Conservation (phyloP, 495 filamentous ascomycete genomes). For the Podospora pseudocomata region DNA sequence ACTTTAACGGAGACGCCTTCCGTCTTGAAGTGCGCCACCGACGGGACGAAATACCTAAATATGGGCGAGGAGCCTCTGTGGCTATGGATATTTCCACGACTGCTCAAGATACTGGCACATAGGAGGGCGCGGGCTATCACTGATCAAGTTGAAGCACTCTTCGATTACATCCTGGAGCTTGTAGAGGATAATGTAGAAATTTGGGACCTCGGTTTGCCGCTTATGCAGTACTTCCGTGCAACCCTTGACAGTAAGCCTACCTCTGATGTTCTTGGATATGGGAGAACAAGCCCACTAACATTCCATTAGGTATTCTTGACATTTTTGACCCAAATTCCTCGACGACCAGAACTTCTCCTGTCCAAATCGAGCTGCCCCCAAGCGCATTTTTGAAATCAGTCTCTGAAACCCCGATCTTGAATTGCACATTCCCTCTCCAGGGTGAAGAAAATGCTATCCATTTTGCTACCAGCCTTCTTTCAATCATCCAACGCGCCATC, state of each 20-base stretch:
- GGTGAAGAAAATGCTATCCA: slow-evolving; percentile 27
- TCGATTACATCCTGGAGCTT: slow-evolving; percentile 41
- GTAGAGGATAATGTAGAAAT: slow-evolving; percentile 36
- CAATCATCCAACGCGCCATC: slow-evolving; percentile 20
- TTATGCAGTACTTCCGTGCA: slow-evolving; percentile 44
- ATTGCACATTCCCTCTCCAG: slow-evolving; percentile 19
- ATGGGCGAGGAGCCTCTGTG: slow-evolving; percentile 62
- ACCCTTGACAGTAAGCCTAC: slow-evolving; percentile 36
- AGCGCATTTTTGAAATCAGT: slow-evolving; percentile 18
- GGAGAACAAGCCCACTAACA: not conserved
- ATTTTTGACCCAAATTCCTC: slow-evolving; percentile 10
- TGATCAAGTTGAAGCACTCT: slow-evolving; percentile 50
- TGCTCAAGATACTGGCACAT: slow-evolving; percentile 56
- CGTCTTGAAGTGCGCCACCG: slow-evolving; percentile 54
- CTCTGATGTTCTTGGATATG: not conserved
- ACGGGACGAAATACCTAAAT: slow-evolving; percentile 37
- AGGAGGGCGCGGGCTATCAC: slow-evolving; percentile 38
- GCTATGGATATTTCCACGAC: slow-evolving; percentile 70
- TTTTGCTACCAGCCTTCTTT: slow-evolving; percentile 25
- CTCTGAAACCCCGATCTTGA: slow-evolving; percentile 11
- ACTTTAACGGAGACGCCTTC: slow-evolving; percentile 71
- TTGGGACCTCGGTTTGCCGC: slow-evolving; percentile 43
- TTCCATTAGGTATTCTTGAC: slow-evolving; percentile 22
- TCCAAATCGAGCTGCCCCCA: slow-evolving; percentile 27
- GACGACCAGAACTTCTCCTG: not conserved